Base-by-base conservation (phyloP, 371 early-diverging fungal species). In the Batkoa obscura region DNA sequence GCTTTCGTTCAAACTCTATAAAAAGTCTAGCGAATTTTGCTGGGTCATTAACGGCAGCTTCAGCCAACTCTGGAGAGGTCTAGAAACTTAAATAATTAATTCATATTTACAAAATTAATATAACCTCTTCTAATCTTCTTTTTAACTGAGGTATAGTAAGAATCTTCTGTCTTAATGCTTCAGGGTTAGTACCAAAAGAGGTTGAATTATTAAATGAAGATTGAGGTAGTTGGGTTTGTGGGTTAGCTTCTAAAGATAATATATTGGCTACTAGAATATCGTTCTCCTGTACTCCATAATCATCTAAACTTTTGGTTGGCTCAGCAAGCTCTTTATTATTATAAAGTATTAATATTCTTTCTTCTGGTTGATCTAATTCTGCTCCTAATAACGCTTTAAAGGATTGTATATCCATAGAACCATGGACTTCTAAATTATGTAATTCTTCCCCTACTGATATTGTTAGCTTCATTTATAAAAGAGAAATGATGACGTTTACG, bases 91-190 rank as follows among this genome's bases (percentile, higher is more conserved):
- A 53, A 13, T 50, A 43, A 2, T 50, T 15, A 46, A 42, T 37
- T 15, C 13, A 38, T 47, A 34, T 30, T 23, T 23, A 23, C 23
- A n/a, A 51, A n/a, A 58, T 13, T 23, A 43, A 23, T 23, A 23
- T 23, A 69, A 76, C 78, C 58, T 73, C 73, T 45, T 67, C 72
- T 8, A 86, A 72, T 49, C 80, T 80, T 42, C 72, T 72, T 48
- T 80, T 62, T 56, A 83, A 69, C 17, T 72, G 66, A 15, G 81
- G 81, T 60, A 82, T 79, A 34, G 68, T 67, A 9, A 88, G 67
- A 10, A 89, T 70, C 58, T 80, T 82, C 64, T 83, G 82, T 13
- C 93, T 77, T 62, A 83, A 75, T 17, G 72, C 68, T 60, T 89
- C 90, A 23, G 32, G 49, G 17, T 55, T 43, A 10, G 13, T 32